Conservation (phyloP, 768 basidiomycete species). For the Lepiota brunneoincarnata region DNA sequence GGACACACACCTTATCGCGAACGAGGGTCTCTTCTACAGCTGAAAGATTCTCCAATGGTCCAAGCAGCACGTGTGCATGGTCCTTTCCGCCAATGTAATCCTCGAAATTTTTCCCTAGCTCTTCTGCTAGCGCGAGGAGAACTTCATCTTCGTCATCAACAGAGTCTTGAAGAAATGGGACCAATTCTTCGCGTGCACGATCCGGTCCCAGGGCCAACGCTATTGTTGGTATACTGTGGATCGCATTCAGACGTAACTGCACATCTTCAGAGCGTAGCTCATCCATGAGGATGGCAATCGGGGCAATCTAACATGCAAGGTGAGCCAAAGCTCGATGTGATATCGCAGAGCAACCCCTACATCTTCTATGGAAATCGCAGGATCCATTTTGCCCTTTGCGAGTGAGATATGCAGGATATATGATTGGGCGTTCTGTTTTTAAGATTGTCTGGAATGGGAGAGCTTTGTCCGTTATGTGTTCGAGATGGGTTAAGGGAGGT, state of each 20-base stretch:
- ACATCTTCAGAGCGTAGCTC: slow-evolving; percentile 98
- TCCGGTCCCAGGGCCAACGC: slow-evolving; percentile 94
- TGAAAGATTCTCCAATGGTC: slow-evolving; percentile 92
- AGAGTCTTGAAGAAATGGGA: slow-evolving; percentile 98
- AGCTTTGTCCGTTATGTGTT: neutral
- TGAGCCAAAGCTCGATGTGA: slow-evolving; percentile 21
- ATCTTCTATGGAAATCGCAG: slow-evolving; percentile 65
- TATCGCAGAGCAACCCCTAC: slow-evolving; percentile 37
- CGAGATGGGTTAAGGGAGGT: slow-evolving; percentile 2
- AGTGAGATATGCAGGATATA: slow-evolving; percentile 18
- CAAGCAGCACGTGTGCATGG: slow-evolving; percentile 83
- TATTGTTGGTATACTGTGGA: slow-evolving; percentile 97
- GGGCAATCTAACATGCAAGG: slow-evolving; percentile 62
- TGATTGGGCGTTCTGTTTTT: neutral
- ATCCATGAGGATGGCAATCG: slow-evolving; percentile 97
- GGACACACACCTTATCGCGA: slow-evolving; percentile 79
- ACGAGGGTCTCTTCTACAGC: slow-evolving; percentile 98
- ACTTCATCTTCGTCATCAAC: slow-evolving; percentile 99
- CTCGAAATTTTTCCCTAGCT: slow-evolving; percentile 87
- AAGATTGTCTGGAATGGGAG: slow-evolving; percentile 1
- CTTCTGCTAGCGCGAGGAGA: slow-evolving; percentile 91
- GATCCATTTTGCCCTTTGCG: slow-evolving; percentile 47
- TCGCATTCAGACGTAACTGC: slow-evolving; percentile 91
- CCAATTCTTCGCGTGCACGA: slow-evolving; percentile 91
- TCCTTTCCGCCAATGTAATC: slow-evolving; percentile 93